phyloP scores from a whole-genome alignment of 352 stramenopile genomes.

The Plasmopara halstedii region DNA sequence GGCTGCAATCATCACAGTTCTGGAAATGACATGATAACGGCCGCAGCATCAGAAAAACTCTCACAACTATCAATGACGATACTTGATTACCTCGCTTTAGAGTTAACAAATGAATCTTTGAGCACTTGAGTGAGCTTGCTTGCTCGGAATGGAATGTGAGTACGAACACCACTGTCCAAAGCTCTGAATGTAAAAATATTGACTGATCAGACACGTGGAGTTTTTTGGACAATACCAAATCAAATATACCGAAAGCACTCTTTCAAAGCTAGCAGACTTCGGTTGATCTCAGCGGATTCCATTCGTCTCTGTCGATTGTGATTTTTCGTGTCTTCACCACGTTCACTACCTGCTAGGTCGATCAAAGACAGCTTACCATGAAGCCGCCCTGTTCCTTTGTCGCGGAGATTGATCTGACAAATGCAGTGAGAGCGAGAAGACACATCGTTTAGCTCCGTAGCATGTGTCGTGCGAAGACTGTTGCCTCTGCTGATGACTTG shows the following conservation, averaged over 20 bases:
- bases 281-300: slow-evolving; percentile 98
- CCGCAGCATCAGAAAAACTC: neutral
- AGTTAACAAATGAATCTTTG: slow-evolving; percentile 96
- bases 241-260: slow-evolving; percentile 88
- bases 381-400: slow-evolving; percentile 34
- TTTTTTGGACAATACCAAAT: neutral
- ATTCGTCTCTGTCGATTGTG: slow-evolving; percentile 89
- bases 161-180: slow-evolving; percentile 83
- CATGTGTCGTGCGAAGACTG: slow-evolving; percentile 91
- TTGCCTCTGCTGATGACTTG: slow-evolving; percentile 91
- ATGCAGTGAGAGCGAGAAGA: slow-evolving; percentile 94
- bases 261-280: slow-evolving; percentile 94
- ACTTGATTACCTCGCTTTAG: slow-evolving; percentile 66
- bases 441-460: slow-evolving; percentile 94
- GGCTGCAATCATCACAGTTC: slow-evolving; percentile 95
- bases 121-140: slow-evolving; percentile 97
- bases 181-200: slow-evolving; percentile 32
- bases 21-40: no score
- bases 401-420: slow-evolving; percentile 88
- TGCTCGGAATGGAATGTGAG: slow-evolving; percentile 93
- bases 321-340: slow-evolving; percentile 93
- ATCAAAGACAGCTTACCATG: slow-evolving; percentile 93
- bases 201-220: neutral
- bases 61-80: neutral
- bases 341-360: slow-evolving; percentile 94